These are phyloP conservation scores for Wallacemonas rigidus DNA, from an alignment of 208 protist species.

Conservation along the genomic window DNA sequence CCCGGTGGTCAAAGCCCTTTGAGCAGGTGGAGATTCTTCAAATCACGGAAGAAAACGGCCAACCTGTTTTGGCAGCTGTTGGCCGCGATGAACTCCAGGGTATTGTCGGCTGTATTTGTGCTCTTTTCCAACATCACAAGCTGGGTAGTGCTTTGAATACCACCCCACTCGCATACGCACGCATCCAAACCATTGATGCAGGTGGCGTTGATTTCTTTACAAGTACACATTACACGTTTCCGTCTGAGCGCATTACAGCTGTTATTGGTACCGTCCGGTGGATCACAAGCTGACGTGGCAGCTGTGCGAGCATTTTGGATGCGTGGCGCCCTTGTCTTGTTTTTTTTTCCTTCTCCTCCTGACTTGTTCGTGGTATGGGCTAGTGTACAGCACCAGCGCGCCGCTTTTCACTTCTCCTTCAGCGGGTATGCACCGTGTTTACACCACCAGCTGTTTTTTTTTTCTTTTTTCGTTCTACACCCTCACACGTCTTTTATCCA, in stretches of 20 bases:
- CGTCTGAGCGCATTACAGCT: conserved; percentile 60
- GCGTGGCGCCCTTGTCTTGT: background rate
- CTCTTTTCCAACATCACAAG: conserved; percentile 51
- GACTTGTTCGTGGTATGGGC: background rate
- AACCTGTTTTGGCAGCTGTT: conserved; percentile 49
- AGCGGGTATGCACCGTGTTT: too few species aligned
- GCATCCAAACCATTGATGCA: conserved; percentile 72
- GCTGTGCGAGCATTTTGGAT: background rate
- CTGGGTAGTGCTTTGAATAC: conserved; percentile 44
- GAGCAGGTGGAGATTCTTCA: conserved; percentile 67
- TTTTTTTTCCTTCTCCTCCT: background rate
- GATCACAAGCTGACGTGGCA: conserved; percentile 55
- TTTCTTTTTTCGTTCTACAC: background rate
- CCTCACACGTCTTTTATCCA: too few species aligned
- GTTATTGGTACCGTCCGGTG: conserved; percentile 76
- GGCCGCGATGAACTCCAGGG: conserved; percentile 59
- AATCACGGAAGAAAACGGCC: conserved; percentile 60
- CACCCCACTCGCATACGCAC: conserved; percentile 57
- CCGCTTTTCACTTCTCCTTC: too few species aligned
- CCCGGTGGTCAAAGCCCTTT: conserved; percentile 64
- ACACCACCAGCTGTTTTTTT: background rate
- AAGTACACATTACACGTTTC: conserved; percentile 76
- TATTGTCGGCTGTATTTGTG: conserved; percentile 78
- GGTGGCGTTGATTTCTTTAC: conserved; percentile 74
- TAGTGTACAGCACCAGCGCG: too few species aligned